Evolutionary conservation across 202 grass and related monocot genomes (phyloP).

Genomic region (Digitaria exilis): DNA sequence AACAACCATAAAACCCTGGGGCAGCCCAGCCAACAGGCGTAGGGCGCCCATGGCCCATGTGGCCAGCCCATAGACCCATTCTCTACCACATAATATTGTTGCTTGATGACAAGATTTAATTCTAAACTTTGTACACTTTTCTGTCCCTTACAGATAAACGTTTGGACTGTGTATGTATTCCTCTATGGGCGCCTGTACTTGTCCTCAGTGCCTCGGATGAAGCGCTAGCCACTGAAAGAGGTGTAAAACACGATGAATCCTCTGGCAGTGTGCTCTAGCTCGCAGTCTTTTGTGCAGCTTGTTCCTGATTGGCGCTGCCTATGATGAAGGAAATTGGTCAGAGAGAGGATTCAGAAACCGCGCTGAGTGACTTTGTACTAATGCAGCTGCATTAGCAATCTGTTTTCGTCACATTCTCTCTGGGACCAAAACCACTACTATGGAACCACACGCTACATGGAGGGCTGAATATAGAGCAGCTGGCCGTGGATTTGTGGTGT

Average conservation of each 20-base stretch:
- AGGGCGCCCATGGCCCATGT: too few species aligned
- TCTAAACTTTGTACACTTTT: constrained; percentile 8
- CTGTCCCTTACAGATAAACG: constrained; percentile 64
- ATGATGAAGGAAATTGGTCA: constrained; percentile 97
- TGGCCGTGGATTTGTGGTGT: constrained; percentile 95
- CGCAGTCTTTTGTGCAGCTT: constrained; percentile 94
- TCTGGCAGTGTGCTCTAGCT: constrained; percentile 89
- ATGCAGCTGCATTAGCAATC: constrained; percentile 97
- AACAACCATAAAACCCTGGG: too few species aligned
- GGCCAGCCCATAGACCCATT: too few species aligned
- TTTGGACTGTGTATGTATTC: constrained; percentile 89
- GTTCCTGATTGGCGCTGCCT: constrained; percentile 90
- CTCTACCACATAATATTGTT: too few species aligned
- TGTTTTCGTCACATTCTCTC: constrained; percentile 91
- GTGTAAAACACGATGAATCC: constrained; percentile 73
- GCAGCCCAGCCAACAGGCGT: too few species aligned
- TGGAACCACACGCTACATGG: constrained; percentile 87
- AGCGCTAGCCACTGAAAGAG: constrained; percentile 54
- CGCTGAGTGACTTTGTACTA: constrained; percentile 88
- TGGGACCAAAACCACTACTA: constrained; percentile 99
- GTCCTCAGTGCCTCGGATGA: constrained; percentile 80
- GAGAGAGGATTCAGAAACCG: constrained; percentile 96
- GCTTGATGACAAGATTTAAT: constrained; percentile 69
- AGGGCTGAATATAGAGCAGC: constrained; percentile 87
- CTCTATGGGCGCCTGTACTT: constrained; percentile 89